These are phyloP conservation scores for Phytophthora idaei DNA, from an alignment of 352 stramenopile genomes.

Conservation along the genomic window DNA sequence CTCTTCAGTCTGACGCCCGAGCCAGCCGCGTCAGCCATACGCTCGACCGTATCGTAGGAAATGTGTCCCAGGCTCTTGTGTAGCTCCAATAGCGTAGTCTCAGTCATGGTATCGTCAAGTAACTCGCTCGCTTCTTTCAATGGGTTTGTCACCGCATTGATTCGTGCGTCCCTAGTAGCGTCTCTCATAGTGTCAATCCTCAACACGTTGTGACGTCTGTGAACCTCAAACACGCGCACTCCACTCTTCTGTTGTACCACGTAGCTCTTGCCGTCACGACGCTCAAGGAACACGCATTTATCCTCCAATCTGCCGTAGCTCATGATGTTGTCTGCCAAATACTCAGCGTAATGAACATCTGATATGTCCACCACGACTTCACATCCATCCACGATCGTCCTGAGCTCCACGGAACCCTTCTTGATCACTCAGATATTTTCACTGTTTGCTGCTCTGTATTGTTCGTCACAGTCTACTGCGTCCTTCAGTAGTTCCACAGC, in stretches of 20 bases:
- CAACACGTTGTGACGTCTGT: background rate
- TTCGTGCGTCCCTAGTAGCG: background rate
- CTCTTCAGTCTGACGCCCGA: constrained; percentile 4
- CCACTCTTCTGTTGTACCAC: background rate
- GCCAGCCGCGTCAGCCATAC: constrained; percentile 3
- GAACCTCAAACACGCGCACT: background rate
- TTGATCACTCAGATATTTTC: too few species aligned
- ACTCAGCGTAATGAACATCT: constrained; percentile 4
- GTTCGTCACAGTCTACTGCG: constrained; percentile 3
- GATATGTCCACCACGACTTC: background rate
- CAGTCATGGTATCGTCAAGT: background rate
- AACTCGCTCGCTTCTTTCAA: background rate
- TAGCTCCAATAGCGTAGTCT: constrained; percentile 4
- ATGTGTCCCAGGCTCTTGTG: constrained; percentile 3
- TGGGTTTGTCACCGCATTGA: background rate
- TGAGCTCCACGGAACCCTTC: too few species aligned
- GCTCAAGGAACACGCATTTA: background rate
- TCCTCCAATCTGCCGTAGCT: background rate
- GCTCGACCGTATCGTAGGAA: constrained; percentile 10
- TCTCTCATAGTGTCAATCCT: background rate
- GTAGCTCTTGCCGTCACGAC: background rate
- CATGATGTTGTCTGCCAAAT: background rate
- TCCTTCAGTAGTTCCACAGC: constrained; percentile 5
- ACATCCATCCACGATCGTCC: too few species aligned
- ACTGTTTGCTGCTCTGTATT: background rate